phyloP scores from a whole-genome alignment of 2,329 filamentous ascomycete species.

The Colletotrichum acutatum region DNA sequence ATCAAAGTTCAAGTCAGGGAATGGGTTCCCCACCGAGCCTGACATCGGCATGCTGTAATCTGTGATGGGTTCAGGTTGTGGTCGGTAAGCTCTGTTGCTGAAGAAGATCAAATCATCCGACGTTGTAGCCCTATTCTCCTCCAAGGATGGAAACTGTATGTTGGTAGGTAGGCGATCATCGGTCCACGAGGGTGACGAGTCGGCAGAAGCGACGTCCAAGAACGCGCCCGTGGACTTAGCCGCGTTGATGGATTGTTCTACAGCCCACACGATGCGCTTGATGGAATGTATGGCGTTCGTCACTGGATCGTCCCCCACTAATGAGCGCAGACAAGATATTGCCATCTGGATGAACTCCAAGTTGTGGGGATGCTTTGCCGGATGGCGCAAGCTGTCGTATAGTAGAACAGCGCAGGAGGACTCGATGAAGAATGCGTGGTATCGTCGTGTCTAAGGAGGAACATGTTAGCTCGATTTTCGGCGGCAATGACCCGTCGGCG shows the following conservation, averaged over 20 bases:
- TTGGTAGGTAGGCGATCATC: constrained; percentile 29
- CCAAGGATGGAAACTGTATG: constrained; percentile 39
- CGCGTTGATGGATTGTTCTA: constrained; percentile 38
- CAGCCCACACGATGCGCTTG: constrained; percentile 38
- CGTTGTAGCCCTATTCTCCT: constrained; percentile 26
- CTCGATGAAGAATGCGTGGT: constrained; percentile 44
- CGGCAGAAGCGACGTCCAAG: neutral
- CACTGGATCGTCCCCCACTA: constrained; percentile 42
- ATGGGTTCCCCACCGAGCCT: neutral
- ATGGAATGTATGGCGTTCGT: constrained; percentile 40
- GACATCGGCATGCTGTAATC: constrained; percentile 27
- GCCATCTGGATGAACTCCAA: constrained; percentile 31
- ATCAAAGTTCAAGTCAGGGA: constrained; percentile 38
- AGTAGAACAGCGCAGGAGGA: constrained; percentile 43
- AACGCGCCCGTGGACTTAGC: constrained; percentile 8
- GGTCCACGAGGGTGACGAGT: constrained; percentile 18
- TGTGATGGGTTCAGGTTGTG: constrained; percentile 1
- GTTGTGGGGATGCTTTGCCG: constrained; percentile 41
- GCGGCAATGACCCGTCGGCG: neutral
- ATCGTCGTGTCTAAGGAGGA: constrained; percentile 28
- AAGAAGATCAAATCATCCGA: constrained; percentile 39
- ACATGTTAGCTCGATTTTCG: neutral
- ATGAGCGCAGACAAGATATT: constrained; percentile 9
- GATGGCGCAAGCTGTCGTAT: constrained; percentile 43
- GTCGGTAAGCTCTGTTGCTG: constrained; percentile 35